A percentile compares a stretch with the other conserved stretches of the same genome.
Evolutionary conservation across 2,329 filamentous ascomycete species (phyloP).

Genomic region (Fusarium haematococcum): DNA sequence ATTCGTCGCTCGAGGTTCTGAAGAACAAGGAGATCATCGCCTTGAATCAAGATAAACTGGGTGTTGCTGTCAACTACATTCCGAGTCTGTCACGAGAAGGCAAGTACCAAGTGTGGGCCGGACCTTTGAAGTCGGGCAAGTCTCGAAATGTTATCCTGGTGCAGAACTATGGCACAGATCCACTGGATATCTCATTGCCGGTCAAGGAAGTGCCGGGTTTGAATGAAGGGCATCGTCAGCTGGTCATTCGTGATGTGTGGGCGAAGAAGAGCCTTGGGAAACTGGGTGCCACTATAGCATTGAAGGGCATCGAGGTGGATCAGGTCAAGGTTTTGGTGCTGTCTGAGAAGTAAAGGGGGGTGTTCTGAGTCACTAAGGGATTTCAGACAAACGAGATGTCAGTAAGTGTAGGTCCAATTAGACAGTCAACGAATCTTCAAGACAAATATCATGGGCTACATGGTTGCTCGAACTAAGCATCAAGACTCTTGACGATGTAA

Average conservation of each 20-base stretch:
- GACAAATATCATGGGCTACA: background rate
- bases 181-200: background rate
- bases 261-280: background rate
- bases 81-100: background rate
- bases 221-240: too few species aligned
- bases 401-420: background rate
- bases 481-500: background rate
- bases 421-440: background rate
- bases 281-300: background rate
- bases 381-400: background rate
- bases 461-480: background rate
- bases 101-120: background rate
- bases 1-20: background rate
- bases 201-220: background rate
- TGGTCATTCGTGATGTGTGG: background rate
- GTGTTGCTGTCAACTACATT: background rate
- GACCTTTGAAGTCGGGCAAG: background rate
- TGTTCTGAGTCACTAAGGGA: background rate
- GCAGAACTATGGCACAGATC: background rate
- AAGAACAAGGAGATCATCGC: slow-evolving; percentile 2
- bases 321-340: background rate
- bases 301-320: background rate
- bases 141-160: background rate
- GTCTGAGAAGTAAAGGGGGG: background rate
- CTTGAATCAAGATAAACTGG: background rate